Conservation (phyloP, 495 filamentous ascomycete genomes). For the Xylaria nigripes region DNA sequence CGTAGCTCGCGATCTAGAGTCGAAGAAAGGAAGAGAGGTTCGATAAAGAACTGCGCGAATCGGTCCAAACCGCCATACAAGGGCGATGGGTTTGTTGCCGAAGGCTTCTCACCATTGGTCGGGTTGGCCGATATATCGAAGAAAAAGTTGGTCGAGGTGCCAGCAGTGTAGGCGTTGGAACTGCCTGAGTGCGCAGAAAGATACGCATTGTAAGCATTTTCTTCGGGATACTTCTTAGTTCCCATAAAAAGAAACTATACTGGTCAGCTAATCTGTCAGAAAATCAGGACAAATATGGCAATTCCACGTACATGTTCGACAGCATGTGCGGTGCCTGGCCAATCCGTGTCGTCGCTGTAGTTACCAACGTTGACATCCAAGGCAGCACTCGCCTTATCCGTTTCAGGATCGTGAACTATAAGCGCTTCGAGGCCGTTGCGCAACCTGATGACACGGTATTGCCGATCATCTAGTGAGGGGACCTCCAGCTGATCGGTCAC, state of each 20-base stretch:
- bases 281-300: not conserved
- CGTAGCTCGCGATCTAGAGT: slow-evolving; percentile 86
- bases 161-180: slow-evolving; percentile 90
- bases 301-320: slow-evolving; percentile 54
- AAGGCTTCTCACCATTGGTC: slow-evolving; percentile 45
- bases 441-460: slow-evolving; percentile 79
- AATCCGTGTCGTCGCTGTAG: slow-evolving; percentile 82
- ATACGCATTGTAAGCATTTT: slow-evolving; percentile 95
- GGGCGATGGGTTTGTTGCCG: slow-evolving; percentile 54
- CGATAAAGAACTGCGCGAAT: slow-evolving; percentile 96
- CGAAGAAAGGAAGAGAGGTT: slow-evolving; percentile 79
- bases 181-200: slow-evolving; percentile 79
- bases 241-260: slow-evolving; percentile 92
- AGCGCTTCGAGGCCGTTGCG: slow-evolving; percentile 88
- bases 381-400: slow-evolving; percentile 92
- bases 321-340: slow-evolving; percentile 89
- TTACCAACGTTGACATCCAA: slow-evolving; percentile 94
- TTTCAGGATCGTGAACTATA: slow-evolving; percentile 88
- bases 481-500: slow-evolving; percentile 77
- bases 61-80: slow-evolving; percentile 86
- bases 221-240: slow-evolving; percentile 92
- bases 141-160: slow-evolving; percentile 95
- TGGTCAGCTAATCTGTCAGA: slow-evolving; percentile 10
- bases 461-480: slow-evolving; percentile 79
- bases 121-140: slow-evolving; percentile 84